A percentile compares a stretch with the other conserved stretches of the same genome.
Evolutionary conservation across 1,284 basidiomycete species (phyloP).

Genomic region (Melampsora medusae): DNA sequence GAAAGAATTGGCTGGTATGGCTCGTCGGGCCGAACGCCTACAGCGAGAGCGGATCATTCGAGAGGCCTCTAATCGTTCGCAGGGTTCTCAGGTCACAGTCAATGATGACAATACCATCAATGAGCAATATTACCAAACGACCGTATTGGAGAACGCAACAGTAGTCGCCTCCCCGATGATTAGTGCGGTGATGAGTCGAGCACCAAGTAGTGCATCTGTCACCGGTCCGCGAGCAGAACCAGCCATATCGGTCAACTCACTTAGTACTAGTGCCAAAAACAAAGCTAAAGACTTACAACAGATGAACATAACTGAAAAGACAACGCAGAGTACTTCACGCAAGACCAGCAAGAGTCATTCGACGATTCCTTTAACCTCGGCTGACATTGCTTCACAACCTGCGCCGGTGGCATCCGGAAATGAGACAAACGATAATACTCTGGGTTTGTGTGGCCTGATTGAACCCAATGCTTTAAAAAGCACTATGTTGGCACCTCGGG

Average conservation of each 20-base stretch:
- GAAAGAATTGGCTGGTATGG: constrained; percentile 30
- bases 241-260: neutral
- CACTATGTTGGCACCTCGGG: neutral
- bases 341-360: neutral
- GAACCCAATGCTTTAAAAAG: neutral
- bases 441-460: constrained; percentile 35
- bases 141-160: constrained; percentile 6
- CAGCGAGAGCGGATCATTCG: constrained; percentile 36
- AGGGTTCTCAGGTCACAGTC: neutral
- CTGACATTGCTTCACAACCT: neutral
- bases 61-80: constrained; percentile 30
- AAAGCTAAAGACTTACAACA: neutral
- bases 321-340: neutral
- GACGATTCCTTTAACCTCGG: neutral
- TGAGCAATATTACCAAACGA: neutral
- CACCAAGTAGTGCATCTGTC: constrained; percentile 22
- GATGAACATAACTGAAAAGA: neutral
- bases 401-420: neutral
- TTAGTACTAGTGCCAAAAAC: neutral
- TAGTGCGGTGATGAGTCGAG: constrained; percentile 37
- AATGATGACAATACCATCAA: neutral
- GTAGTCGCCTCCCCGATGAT: constrained; percentile 13
- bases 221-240: constrained; percentile 5
- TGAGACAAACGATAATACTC: constrained; percentile 12
- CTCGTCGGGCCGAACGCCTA: constrained; percentile 30